Percentiles rank a stretch among this genome's conserved stretches.
phyloP scores from a whole-genome alignment of 306 rosid genomes.

The Corylus heterophylla region DNA sequence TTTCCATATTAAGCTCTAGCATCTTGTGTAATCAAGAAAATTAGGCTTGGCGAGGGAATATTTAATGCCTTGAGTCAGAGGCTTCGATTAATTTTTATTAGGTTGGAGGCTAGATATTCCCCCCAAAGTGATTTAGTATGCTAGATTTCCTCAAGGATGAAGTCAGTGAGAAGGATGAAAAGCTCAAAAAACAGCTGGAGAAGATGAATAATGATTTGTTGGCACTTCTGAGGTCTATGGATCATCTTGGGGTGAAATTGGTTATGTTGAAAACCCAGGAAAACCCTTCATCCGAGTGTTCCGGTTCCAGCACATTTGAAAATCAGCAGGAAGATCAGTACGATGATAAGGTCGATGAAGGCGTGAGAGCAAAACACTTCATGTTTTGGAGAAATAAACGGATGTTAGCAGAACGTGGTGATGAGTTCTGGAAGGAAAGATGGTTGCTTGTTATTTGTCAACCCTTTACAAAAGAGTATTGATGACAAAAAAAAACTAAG shows the following conservation, averaged over 20 bases:
- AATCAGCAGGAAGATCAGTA: neutral
- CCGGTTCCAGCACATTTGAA: neutral
- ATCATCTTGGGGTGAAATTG: neutral
- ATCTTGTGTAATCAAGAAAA: neutral
- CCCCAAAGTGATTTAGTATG: neutral
- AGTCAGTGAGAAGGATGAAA: neutral
- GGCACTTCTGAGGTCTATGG: neutral
- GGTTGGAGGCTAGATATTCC: neutral
- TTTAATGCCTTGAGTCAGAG: neutral
- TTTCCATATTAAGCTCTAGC: neutral
- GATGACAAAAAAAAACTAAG: too few species aligned
- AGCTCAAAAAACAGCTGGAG: neutral
- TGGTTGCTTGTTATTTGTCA: neutral
- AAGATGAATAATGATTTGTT: neutral
- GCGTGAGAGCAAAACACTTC: neutral
- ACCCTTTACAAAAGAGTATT: neutral
- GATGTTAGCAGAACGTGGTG: neutral
- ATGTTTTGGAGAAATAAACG: neutral
- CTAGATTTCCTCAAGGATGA: neutral
- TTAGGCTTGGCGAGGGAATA: neutral
- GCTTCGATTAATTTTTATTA: neutral
- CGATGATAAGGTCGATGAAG: neutral
- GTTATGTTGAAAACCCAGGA: neutral
- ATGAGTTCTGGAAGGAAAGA: neutral
- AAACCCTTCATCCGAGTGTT: neutral